Base-by-base conservation (phyloP, 1,284 basidiomycete genomes). In the Vanrija sp. region DNA sequence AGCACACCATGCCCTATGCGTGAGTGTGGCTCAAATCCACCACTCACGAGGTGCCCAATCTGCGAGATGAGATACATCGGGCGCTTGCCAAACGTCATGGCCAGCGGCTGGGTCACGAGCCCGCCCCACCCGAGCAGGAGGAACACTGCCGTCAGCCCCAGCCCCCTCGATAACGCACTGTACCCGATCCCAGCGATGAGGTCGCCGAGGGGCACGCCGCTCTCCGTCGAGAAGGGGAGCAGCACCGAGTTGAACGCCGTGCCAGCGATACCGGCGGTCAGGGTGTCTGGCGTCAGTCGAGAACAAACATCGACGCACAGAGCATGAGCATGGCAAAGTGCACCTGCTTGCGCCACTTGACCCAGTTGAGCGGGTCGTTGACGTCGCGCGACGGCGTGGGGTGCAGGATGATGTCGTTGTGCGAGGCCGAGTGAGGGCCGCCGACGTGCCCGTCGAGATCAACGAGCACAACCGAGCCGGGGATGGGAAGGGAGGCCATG, bases 101-200 rank as follows among this genome's bases (percentile, higher is more conserved):
- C 62, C 9, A 66, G 51, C 2, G 64, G 62, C 27, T 64, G 60
- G 4, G 56, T 57, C 37, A 66, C 48, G 6, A 66, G 51, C 3
- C 61, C 61, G 6, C 62, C 62, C 52, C 63, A 61, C 8, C 64
- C 64, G 19, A 64, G 57, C 20, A 64, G 45, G 6, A 64, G 52
- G 50, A 59, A 59, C 54, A 59, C 60, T 59, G 50, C 2, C 2
- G 47, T 51, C 15, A 51, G 54, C 31, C 5, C 24, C 24, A 31
- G 10, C 2, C 9, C 12, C 9, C 31, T 14, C 31, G 4, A 4
- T 14, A 14, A 52, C 56, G 46, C 54, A 53, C 54, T 53, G 52
- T 56, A 57, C 4, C 64, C 64, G 0, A 60, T 62, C 0, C 64
- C 64, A 0, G 49, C 55, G 41, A 62, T 61, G 27, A 66, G 53